These are phyloP conservation scores for Phytophthora podocarpi DNA, from an alignment of 352 stramenopile species.

Conservation along the genomic window DNA sequence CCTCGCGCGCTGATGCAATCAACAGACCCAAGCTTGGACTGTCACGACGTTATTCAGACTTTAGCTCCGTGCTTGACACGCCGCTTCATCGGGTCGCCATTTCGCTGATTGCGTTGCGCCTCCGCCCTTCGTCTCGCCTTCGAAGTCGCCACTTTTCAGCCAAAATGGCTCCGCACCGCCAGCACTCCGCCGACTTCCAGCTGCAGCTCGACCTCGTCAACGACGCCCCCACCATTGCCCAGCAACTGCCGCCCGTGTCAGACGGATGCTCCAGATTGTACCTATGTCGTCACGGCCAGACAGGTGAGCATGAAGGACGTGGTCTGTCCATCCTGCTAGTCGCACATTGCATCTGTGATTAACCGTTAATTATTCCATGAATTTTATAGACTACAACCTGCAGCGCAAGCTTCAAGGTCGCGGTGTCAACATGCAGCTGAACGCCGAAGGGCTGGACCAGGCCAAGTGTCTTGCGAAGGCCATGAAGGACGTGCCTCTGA, in stretches of 20 bases:
- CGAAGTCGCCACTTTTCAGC: constrained; percentile 20
- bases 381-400: constrained; percentile 63
- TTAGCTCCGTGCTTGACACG: constrained; percentile 22
- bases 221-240: constrained; percentile 32
- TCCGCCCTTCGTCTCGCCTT: neutral
- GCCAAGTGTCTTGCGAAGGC: constrained; percentile 61
- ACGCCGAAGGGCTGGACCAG: constrained; percentile 60
- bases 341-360: too few relatives aligned
- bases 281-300: constrained; percentile 82
- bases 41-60: constrained; percentile 25
- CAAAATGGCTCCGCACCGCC: constrained; percentile 34
- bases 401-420: constrained; percentile 79
- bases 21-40: neutral
- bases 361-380: constrained; percentile 1
- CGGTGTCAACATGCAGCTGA: constrained; percentile 77
- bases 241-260: constrained; percentile 62
- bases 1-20: constrained; percentile 27
- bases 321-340: too few relatives aligned
- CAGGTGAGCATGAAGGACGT: constrained; percentile 25
- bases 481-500: constrained; percentile 73
- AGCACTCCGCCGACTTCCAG: constrained; percentile 29
- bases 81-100: too few relatives aligned
- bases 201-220: constrained; percentile 25
- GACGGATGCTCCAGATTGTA: constrained; percentile 65
- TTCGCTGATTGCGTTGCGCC: constrained; percentile 3